Evolutionary conservation across 177 flowering plant genomes (phyloP), one percentile per base, ranked within the genome.

Genomic region (Vitis hybrid): DNA sequence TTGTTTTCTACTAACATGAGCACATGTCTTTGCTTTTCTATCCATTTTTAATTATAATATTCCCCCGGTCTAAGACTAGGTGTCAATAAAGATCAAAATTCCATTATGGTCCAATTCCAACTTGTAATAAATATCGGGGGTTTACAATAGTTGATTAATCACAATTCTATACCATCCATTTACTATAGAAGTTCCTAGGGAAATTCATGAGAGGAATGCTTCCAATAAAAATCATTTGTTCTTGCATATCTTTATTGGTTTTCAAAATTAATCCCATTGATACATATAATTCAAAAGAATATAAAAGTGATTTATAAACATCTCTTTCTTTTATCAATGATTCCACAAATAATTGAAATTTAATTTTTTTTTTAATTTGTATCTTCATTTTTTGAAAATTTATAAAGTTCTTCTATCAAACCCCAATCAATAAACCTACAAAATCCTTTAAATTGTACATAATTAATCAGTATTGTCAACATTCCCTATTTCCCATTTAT

Each of bases 281-380:
- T 60, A 30, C 17, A 60, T 60, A 60, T 26, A 60, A 60, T 60
- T 60, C 45, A 60, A 34, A 60, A 60, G 45, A 60, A 60, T 60
- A 12, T 60, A 10, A 19, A 12, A 60, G 63, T 60, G 63, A 60
- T 60, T 60, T 11, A 60, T 60, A 26, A 10, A 59, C 62, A 59
- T 59, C 32, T 59, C 62, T 26, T 21, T 59, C 32, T 59, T 59
- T 59, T 59, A 59, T 3, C 30, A 26, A 26, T 26, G 30, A 26
- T 26, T 26, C 30, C 30, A 26, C 30, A 26, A 26, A 26, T 26
- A 26, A 26, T 26, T 26, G 30, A 26, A 26, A 26, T 26, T 26
- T 0, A 26, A 26, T n/a, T n/a, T 26, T 26, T 26, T 26, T 3
- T 26, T 26, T 3, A 26, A 26, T 26, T 26, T 26, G 30, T 26